A percentile compares a stretch with the other conserved stretches of the same genome.
phyloP scores from a whole-genome alignment of 208 protist species.

The Trypanosoma cruzi region DNA sequence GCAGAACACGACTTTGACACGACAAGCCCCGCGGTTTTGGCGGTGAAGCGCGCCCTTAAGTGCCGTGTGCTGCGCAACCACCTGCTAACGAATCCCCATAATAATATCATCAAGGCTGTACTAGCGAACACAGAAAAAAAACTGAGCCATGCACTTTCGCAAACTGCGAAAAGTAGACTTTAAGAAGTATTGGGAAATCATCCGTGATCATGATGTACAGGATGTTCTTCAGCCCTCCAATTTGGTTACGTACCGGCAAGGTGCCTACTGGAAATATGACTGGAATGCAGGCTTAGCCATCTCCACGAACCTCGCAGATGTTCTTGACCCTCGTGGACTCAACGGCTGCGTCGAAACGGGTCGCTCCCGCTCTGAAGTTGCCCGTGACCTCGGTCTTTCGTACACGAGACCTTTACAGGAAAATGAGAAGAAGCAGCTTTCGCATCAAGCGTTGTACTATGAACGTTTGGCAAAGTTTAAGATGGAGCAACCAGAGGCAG shows the following conservation, averaged over 20 bases:
- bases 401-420: conserved; percentile 90
- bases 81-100: conserved; percentile 91
- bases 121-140: conserved; percentile 77
- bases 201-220: conserved; percentile 92
- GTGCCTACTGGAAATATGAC: conserved; percentile 90
- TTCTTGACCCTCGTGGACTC: conserved; percentile 84
- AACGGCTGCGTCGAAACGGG: conserved; percentile 93
- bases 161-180: conserved; percentile 90
- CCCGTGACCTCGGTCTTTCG: conserved; percentile 85
- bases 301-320: conserved; percentile 81
- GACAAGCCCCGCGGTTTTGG: conserved; percentile 83
- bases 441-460: conserved; percentile 89
- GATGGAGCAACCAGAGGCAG: conserved; percentile 89
- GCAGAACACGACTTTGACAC: conserved; percentile 91
- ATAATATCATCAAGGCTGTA: conserved; percentile 90
- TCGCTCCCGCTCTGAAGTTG: conserved; percentile 88
- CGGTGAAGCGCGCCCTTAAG: conserved; percentile 85
- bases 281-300: conserved; percentile 91
- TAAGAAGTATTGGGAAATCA: conserved; percentile 91
- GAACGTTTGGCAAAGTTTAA: conserved; percentile 92
- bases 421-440: conserved; percentile 91
- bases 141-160: conserved; percentile 80
- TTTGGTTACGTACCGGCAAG: conserved; percentile 86
- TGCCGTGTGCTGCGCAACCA: conserved; percentile 89
- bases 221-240: conserved; percentile 89